A percentile compares a stretch with the other conserved stretches of the same genome.
Conservation (phyloP, 139 green algal species). For the Penium margaritaceum region DNA sequence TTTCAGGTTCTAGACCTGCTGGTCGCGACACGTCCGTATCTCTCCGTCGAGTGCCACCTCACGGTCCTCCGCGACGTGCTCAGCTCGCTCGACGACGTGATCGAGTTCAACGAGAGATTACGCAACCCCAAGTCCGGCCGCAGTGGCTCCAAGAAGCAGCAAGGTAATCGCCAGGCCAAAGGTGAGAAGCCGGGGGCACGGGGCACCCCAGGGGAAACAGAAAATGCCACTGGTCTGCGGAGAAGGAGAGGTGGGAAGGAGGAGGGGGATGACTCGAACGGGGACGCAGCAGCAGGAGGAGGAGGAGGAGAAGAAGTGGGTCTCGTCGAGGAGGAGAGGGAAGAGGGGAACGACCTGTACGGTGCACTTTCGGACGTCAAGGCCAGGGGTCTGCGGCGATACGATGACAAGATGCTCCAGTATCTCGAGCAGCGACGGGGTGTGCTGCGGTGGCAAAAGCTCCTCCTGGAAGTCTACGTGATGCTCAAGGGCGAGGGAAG, state of each 20-base stretch:
- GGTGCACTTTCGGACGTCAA: too few species aligned
- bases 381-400: too few species aligned
- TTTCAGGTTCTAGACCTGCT: background rate
- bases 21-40: background rate
- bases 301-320: too few species aligned
- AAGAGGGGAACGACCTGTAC: too few species aligned
- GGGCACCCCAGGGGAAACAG: too few species aligned
- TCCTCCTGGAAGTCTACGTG: background rate
- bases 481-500: background rate
- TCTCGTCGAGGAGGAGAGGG: background rate
- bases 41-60: conserved; percentile 5
- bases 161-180: too few species aligned
- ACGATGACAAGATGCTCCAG: conserved; percentile 4
- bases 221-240: too few species aligned
- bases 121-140: too few species aligned
- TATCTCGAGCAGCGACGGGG: background rate
- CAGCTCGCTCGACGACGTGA: background rate
- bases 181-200: too few species aligned
- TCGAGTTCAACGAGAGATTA: background rate
- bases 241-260: too few species aligned
- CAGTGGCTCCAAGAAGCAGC: too few species aligned
- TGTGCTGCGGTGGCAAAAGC: conserved; percentile 6
- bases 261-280: background rate
- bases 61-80: background rate
- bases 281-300: too few species aligned